These are phyloP conservation scores for Ceratocystis colombiana DNA, from an alignment of 2,329 filamentous ascomycete species.

Conservation along the genomic window DNA sequence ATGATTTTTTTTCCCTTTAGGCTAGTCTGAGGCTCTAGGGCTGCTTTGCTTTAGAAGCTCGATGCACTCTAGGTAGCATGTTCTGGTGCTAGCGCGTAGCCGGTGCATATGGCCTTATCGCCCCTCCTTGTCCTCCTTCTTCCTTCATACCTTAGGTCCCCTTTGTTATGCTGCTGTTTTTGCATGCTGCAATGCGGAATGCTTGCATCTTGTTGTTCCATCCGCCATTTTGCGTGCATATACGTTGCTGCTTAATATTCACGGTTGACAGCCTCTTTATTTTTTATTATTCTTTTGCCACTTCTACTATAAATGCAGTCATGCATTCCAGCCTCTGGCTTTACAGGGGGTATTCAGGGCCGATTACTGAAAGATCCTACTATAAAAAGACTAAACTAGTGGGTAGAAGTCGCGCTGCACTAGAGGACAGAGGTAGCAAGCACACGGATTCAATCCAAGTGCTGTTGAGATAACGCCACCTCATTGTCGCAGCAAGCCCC, in stretches of 20 bases:
- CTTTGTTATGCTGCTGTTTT: neutral
- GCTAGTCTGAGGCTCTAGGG: neutral
- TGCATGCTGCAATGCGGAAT: neutral
- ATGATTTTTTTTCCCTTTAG: neutral
- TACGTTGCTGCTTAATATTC: neutral
- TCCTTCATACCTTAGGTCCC: neutral
- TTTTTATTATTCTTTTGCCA: neutral
- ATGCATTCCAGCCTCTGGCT: neutral
- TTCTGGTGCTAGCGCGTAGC: neutral
- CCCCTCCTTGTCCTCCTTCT: neutral
- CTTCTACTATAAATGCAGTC: neutral
- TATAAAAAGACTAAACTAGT: neutral
- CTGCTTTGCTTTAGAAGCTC: too few relatives aligned
- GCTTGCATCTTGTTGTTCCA: neutral
- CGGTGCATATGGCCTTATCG: conserved; percentile 1
- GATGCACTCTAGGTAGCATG: too few relatives aligned
- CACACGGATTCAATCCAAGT: neutral
- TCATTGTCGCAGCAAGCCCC: neutral
- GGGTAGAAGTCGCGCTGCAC: neutral
- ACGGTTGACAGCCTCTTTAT: neutral
- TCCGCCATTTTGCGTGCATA: neutral
- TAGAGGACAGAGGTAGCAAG: neutral
- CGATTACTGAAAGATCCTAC: neutral
- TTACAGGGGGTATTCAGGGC: conserved; percentile 1
- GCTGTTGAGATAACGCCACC: too few relatives aligned